Base-by-base conservation (phyloP, 2,329 filamentous ascomycete genomes). In the Penicillium decumbens region DNA sequence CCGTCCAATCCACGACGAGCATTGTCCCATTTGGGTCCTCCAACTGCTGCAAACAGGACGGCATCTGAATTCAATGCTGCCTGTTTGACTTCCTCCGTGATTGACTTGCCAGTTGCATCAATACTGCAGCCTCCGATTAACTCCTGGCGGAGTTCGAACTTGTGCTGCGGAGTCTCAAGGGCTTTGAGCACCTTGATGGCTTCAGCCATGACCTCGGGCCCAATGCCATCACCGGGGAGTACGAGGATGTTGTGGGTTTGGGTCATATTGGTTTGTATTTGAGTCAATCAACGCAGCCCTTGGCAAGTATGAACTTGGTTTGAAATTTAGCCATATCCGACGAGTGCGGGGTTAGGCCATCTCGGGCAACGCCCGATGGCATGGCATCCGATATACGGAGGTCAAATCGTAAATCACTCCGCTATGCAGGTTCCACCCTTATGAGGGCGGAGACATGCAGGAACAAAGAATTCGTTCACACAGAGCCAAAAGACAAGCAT, bases 1-100 rank as follows among this genome's bases (percentile, higher is more conserved):
- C 89, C 87, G 53, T 95, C 85, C 41, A 83, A 75, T 55, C 87
- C 88, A 24, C 57, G 58, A 9, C 68, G 64, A 15, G 60, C 57
- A 42, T 87, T 89, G 58, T 90, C 89, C 89, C 89, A 95, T 87
- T 95, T 82, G 13, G 91, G 90, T 1, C 91, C 91, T 53, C 91
- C 90, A 59, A 95, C 92, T 60, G 89, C 88, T 50, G 89, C 90
- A 52, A 96, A 85, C 43, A 95, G 83, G 41, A 95, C 85, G 6
- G 90, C 91, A 68, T 95, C 86, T 50, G 89, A 88, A 32, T 79
- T 74, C 66, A 92, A 88, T 56, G 88, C 88, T 20, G 88, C 89
- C 6, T 77, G 75, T 62, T 95, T 87, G 53, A 89, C 87, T 61
- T 84, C 80, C 58, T 90, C 82, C 29, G 89, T 93, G 48, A 95